Evolutionary conservation across 2,329 filamentous ascomycete genomes (phyloP).

Genomic region (Mycosphaerella arachidis): DNA sequence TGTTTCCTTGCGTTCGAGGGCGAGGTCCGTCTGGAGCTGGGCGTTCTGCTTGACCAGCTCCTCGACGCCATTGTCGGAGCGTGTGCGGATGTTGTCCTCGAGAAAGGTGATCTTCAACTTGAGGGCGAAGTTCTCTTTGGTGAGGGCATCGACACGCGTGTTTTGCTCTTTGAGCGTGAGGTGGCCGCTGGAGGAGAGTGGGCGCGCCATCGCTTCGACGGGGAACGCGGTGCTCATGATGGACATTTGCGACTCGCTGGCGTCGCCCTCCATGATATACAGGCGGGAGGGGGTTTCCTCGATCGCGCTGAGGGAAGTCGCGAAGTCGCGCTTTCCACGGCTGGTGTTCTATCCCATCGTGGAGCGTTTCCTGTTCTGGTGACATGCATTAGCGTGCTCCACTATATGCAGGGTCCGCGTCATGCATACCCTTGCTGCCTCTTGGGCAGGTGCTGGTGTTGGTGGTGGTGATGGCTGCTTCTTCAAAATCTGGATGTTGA

Average conservation of each 20-base stretch:
- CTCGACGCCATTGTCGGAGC: slow-evolving; percentile 93
- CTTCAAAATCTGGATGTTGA: neutral
- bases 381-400: no score
- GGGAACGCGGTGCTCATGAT: neutral
- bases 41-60: slow-evolving; percentile 98
- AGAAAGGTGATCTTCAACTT: slow-evolving; percentile 98
- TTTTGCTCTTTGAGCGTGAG: slow-evolving; percentile 95
- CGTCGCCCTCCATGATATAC: neutral
- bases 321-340: no score
- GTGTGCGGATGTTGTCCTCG: slow-evolving; percentile 84
- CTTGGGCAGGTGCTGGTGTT: neutral
- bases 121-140: slow-evolving; percentile 96
- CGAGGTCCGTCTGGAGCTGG: slow-evolving; percentile 83
- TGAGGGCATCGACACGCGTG: slow-evolving; percentile 90
- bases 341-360: neutral
- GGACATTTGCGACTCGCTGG: neutral
- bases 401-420: no score
- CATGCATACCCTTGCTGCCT: neutral
- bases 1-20: slow-evolving; percentile 86
- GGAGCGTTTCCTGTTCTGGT: no score
- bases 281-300: neutral
- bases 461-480: neutral
- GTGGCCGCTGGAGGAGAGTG: slow-evolving; percentile 35
- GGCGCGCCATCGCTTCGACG: slow-evolving; percentile 13
- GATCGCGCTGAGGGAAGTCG: no score